Base-by-base conservation (phyloP, 495 filamentous ascomycete genomes). In the Penicillium canariense region DNA sequence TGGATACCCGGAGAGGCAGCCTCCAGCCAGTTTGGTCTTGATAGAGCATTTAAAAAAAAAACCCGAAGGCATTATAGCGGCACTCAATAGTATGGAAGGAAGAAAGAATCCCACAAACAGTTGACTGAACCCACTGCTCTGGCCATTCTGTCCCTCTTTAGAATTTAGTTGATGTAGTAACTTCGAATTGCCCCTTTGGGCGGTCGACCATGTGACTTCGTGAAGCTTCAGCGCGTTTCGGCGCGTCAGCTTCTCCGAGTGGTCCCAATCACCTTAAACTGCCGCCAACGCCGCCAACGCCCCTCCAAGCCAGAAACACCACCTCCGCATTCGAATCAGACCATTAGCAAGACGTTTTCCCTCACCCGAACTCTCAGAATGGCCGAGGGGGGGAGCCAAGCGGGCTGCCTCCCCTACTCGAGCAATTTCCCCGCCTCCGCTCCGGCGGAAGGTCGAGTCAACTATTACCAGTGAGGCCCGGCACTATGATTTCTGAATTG, bases 401-500 rank as follows among this genome's bases (percentile, higher is more conserved):
- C 56, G 76, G 27, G 43, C 70, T 28, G 65, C 59, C 14, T 76
- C 76, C 44, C 65, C 69, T 40, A 63, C 56, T 48, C 58, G 61
- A 22, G 47, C 66, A 9, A 71, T 78, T 36, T 77, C 78, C 44
- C 78, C 78, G 36, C 78, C 77, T 27, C 71, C 72, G 18, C 58
- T 77, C 11, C 78, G 71, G 44, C 63, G 80, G 23, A 91, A 88
- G 68, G 70, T 86, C 14, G 83, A 87, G 58, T 84, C 86, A 23
- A 85, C 81, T 8, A 87, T 88, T 44, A 92, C 87, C 38, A 87
- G 89, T 94, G 68, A 65, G 84, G 63, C 11, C 50, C 22, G 32
- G 14, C 44, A 17, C 7, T 3, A 17, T 25, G 20, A 9, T 10
- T 20, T 15, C 30, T 45, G 23, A 54, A n/a, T 2, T 1, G 17